Conservation (phyloP, 2,329 filamentous ascomycete genomes). For the Boeremia lycopersici region DNA sequence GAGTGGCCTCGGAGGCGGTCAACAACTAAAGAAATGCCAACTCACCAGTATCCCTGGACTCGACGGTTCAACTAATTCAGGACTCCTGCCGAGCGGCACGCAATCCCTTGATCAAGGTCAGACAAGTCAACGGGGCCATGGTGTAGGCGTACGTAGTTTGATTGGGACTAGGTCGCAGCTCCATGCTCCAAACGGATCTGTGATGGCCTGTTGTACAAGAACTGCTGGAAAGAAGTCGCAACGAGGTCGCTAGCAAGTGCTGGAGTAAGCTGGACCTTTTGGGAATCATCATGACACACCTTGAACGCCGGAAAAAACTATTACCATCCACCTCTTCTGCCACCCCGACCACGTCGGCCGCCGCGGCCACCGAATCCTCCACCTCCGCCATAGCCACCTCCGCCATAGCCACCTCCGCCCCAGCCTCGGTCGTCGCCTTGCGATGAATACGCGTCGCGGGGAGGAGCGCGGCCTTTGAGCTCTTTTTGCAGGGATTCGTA, state of each 20-base stretch:
- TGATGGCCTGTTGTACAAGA: slow-evolving; percentile 34
- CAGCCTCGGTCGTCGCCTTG: slow-evolving; percentile 30
- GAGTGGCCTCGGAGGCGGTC: background rate
- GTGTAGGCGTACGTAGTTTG: slow-evolving; percentile 43
- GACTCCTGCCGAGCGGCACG: slow-evolving; percentile 12
- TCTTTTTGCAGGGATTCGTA: slow-evolving; percentile 87
- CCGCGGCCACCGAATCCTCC: slow-evolving; percentile 33
- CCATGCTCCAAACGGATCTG: slow-evolving; percentile 19
- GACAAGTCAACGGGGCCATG: slow-evolving; percentile 33
- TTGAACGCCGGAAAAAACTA: slow-evolving; percentile 39
- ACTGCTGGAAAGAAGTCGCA: slow-evolving; percentile 23
- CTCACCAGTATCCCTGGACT: slow-evolving; percentile 15
- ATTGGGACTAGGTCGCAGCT: slow-evolving; percentile 38
- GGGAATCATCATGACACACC: slow-evolving; percentile 45
- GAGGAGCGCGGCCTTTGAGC: slow-evolving; percentile 73
- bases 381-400: slow-evolving; percentile 21
- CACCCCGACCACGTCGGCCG: slow-evolving; percentile 34
- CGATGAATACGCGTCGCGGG: slow-evolving; percentile 49
- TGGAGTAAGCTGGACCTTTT: slow-evolving; percentile 42
- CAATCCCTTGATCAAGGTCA: slow-evolving; percentile 40
- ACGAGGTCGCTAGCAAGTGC: slow-evolving; percentile 27
- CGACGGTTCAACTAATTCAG: background rate
- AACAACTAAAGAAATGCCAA: background rate
- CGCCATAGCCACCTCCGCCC: slow-evolving; percentile 6
- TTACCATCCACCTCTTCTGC: slow-evolving; percentile 41